These are phyloP conservation scores for Pezicula neosporulosa DNA, from an alignment of 2,329 filamentous ascomycete genomes.

Conservation along the genomic window DNA sequence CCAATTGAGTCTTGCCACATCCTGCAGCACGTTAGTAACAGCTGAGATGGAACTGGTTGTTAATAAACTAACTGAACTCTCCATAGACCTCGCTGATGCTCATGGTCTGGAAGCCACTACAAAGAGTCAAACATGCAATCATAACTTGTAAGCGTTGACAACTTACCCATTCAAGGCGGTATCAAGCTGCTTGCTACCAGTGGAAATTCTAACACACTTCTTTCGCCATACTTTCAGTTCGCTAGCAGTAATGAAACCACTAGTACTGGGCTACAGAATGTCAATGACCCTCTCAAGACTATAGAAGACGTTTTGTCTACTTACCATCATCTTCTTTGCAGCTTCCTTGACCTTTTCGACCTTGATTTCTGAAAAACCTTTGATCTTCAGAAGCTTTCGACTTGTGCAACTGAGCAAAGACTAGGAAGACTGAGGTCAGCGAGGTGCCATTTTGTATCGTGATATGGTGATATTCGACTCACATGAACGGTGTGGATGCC, in stretches of 20 bases:
- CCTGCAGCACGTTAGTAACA: conserved; percentile 23
- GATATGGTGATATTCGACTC: conserved; percentile 17
- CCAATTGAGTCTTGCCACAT: conserved; percentile 68
- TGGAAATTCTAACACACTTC: conserved; percentile 61
- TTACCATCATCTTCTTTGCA: conserved; percentile 38
- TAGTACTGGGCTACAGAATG: conserved; percentile 46
- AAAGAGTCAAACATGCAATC: conserved; percentile 3
- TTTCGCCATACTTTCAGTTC: conserved; percentile 62
- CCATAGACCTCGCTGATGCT: conserved; percentile 64
- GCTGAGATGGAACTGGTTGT: not conserved
- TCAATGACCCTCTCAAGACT: conserved; percentile 9
- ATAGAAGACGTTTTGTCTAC: conserved; percentile 4
- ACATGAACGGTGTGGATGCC: conserved; percentile 63
- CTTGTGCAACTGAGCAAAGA: conserved; percentile 57
- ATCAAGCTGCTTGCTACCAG: conserved; percentile 68
- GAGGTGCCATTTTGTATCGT: conserved; percentile 1
- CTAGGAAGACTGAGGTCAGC: conserved; percentile 30
- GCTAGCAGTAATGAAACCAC: conserved; percentile 62
- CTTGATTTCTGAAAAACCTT: conserved; percentile 67
- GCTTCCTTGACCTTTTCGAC: conserved; percentile 71
- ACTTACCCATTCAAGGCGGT: conserved; percentile 57
- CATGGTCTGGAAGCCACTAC: conserved; percentile 65
- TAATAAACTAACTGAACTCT: conserved; percentile 43
- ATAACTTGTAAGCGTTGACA: not conserved
- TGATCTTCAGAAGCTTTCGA: conserved; percentile 60